Evolutionary conservation across 2,329 filamentous ascomycete species (phyloP).

Genomic region (Colletotrichum sp.): DNA sequence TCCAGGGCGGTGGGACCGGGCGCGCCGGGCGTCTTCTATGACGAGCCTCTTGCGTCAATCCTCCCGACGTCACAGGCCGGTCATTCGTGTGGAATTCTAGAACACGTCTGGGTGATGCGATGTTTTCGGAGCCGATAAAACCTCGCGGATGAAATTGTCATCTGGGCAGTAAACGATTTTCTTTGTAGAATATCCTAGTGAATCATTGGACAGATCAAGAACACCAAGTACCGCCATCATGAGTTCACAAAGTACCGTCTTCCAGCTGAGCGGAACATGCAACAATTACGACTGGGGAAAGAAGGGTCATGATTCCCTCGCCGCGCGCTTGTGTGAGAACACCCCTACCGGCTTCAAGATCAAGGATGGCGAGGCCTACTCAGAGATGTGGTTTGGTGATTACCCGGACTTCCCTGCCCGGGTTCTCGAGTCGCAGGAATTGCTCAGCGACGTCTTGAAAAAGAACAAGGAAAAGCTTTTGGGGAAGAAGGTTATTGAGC

Average conservation of each 20-base stretch:
- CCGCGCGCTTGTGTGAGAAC: conserved; percentile 68
- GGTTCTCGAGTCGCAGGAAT: conserved; percentile 65
- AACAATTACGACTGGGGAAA: conserved; percentile 77
- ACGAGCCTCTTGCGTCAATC: conserved; percentile 20
- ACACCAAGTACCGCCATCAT: background rate
- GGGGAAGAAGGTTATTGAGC: conserved; percentile 66
- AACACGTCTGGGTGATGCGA: background rate
- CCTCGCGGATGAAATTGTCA: accelerated
- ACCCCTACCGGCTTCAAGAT: conserved; percentile 69
- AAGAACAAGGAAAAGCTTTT: conserved; percentile 66
- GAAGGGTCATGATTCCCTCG: conserved; percentile 67
- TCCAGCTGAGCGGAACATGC: conserved; percentile 51
- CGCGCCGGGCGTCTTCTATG: background rate
- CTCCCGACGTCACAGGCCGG: conserved; percentile 13
- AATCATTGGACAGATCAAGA: accelerated
- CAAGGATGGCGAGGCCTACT: conserved; percentile 67
- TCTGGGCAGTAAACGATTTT: background rate
- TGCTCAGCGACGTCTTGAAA: conserved; percentile 69
- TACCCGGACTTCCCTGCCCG: conserved; percentile 74
- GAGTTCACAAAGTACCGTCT: conserved; percentile 34
- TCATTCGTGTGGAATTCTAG: background rate
- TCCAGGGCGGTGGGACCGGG: background rate
- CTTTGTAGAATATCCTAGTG: accelerated
- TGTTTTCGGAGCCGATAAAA: background rate
- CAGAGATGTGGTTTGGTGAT: conserved; percentile 78